Percentiles rank a stretch among this genome's conserved stretches.
Evolutionary conservation across 768 basidiomycete genomes (phyloP).

Genomic region (Favolaschia claudopus): DNA sequence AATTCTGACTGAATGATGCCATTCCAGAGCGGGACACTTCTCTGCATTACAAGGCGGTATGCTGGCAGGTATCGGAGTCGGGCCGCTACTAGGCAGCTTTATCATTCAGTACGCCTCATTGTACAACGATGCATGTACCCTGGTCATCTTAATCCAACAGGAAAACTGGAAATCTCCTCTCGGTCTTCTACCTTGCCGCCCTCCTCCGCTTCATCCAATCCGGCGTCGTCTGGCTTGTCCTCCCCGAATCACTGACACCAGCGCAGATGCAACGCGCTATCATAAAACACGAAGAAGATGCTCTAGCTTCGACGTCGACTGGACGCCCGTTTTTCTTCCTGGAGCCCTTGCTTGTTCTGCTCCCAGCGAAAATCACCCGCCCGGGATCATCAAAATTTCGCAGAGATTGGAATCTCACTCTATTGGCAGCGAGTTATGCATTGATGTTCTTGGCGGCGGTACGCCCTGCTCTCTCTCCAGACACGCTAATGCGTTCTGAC

Average conservation of each 20-base stretch:
- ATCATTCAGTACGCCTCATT: conserved; percentile 52
- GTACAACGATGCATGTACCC: too few species aligned
- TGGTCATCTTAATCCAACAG: not conserved
- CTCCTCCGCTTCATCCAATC: conserved; percentile 58
- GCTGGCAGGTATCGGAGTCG: conserved; percentile 78
- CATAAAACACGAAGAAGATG: conserved; percentile 43
- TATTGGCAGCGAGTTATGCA: conserved; percentile 62
- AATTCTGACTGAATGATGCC: conserved; percentile 7
- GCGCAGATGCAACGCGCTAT: conserved; percentile 53
- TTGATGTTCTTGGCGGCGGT: conserved; percentile 58
- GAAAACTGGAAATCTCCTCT: conserved; percentile 58
- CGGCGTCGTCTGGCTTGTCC: conserved; percentile 57
- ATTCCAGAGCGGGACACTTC: conserved; percentile 64
- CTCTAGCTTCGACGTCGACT: conserved; percentile 23
- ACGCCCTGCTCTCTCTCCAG: conserved; percentile 13
- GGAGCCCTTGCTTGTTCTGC: conserved; percentile 72
- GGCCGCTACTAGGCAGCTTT: conserved; percentile 76
- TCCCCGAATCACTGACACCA: conserved; percentile 81
- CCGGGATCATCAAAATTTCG: conserved; percentile 49
- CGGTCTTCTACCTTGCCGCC: conserved; percentile 76
- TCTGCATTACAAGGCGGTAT: conserved; percentile 72
- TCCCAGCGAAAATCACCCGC: conserved; percentile 44
- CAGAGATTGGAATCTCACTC: conserved; percentile 72
- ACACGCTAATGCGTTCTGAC: not conserved
- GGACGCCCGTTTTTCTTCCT: conserved; percentile 67